Base-by-base conservation (phyloP, 768 basidiomycete genomes). In the Tulasnella calospora region DNA sequence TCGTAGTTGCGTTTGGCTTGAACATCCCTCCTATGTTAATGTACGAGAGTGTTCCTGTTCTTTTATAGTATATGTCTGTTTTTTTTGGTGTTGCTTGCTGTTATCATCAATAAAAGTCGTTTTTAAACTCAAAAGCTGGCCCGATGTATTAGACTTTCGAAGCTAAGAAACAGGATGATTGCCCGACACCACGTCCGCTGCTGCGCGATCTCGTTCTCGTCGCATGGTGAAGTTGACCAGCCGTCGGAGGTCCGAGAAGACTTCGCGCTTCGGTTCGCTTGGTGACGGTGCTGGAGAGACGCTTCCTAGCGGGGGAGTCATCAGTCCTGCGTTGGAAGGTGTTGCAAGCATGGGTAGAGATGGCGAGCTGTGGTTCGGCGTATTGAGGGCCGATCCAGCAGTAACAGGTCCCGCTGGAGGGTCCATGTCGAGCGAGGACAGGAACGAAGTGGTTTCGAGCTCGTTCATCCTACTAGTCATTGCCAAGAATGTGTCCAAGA, bases 391-490 rank as follows among this genome's bases (percentile, higher is more conserved):
- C 17, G 86, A 89, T n/a, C 87, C 85, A 71, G 85, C 87, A 6
- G 87, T 83, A 79, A 87, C 85, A 17, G 86, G 85, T 2, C 87
- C 84, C 27, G 85, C 83, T 0, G 89, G 86, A 71, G 96, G 95
- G 80, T 99, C 96, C 98, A 99, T 99, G 84, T 99, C 98, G 41
- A 99, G 88, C 0, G 91, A 89, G 0, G 95, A 92, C 41, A 99
- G 89, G 88, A 99, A 98, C 0, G 98, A 99, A 0, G 93, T 92
- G 83, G 89, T 92, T 80, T 94, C 90, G 19, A 99, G 88, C 76
- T 98, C 95, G 36, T 90, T 88, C 83, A 95, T 94, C 6, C 94
- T 96, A 81, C 97, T 97, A 41, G 97, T 98, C 77, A 94, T 92
- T 9, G 94, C 92, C 55, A 98, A 86, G 86, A 99, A 99, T 30